Percentiles rank a stretch among this genome's conserved stretches.
These are phyloP conservation scores for Centrapalus pauciflorus DNA, from an alignment of 129 eudicot genomes.

Conservation along the genomic window DNA sequence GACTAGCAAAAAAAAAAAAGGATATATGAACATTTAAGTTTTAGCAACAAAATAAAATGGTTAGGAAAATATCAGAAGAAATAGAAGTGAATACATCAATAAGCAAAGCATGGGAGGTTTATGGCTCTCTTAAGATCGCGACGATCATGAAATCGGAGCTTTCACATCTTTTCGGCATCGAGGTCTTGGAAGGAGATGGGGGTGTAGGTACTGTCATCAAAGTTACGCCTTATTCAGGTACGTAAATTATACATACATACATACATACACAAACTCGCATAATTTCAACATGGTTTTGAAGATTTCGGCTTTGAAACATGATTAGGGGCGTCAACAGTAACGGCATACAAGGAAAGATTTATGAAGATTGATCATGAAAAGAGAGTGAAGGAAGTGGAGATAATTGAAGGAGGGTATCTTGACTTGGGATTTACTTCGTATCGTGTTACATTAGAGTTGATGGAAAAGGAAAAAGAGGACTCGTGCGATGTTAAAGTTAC, in stretches of 20 bases:
- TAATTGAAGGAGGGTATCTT: conserved; percentile 14
- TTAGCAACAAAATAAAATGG: not conserved
- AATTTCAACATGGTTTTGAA: not conserved
- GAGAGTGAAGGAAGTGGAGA: not conserved
- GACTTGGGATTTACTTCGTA: not conserved
- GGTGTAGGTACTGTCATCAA: conserved; percentile 1
- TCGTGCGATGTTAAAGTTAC: not conserved
- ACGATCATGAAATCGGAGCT: not conserved
- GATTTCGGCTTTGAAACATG: not conserved
- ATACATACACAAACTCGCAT: not conserved
- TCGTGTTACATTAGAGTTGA: not conserved
- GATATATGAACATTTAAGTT: not conserved
- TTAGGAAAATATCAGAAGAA: not conserved
- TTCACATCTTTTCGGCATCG: not conserved
- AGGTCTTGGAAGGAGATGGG: conserved; percentile 11
- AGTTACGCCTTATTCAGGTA: conserved; percentile 4
- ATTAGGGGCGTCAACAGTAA: not conserved
- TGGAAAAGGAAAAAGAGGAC: not conserved
- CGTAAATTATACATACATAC: not conserved
- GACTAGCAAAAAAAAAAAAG: not conserved
- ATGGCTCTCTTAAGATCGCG: not conserved
- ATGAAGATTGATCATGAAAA: conserved; percentile 11
- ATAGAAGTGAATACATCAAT: conserved; percentile 8
- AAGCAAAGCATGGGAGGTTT: conserved; percentile 16
- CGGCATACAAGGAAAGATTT: conserved; percentile 4